phyloP scores from a whole-genome alignment of 2,329 filamentous ascomycete species.

The Paraphoma sp. region DNA sequence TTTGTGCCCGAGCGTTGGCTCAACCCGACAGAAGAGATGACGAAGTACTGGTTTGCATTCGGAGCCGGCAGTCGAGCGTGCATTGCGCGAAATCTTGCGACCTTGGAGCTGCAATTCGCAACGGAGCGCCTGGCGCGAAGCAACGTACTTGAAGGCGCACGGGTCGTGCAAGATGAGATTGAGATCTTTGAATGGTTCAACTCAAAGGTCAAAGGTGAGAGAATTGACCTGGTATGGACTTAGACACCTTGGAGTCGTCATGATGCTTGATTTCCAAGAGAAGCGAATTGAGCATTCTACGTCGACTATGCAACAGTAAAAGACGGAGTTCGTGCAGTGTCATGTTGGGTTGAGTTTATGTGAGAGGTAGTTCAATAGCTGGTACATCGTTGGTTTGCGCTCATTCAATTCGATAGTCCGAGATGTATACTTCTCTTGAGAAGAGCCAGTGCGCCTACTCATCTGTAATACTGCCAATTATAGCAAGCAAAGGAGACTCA shows the following conservation, averaged over 20 bases:
- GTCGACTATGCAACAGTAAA: too few species aligned
- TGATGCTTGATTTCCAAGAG: too few species aligned
- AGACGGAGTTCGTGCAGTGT: too few species aligned
- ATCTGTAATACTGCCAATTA: too few species aligned
- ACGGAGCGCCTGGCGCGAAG: constrained; percentile 52
- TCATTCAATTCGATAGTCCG: too few species aligned
- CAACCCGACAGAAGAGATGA: constrained; percentile 34
- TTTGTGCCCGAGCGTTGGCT: constrained; percentile 46
- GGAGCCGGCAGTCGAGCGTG: constrained; percentile 40
- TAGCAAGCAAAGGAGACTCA: too few species aligned
- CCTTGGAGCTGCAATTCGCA: constrained; percentile 32
- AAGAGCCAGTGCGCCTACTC: too few species aligned
- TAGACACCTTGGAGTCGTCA: not conserved
- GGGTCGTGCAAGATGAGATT: constrained; percentile 49
- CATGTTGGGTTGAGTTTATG: too few species aligned
- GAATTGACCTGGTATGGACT: constrained; percentile 49
- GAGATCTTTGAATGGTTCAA: constrained; percentile 66
- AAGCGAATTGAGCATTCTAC: too few species aligned
- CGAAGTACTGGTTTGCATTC: constrained; percentile 41
- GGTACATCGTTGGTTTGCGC: too few species aligned
- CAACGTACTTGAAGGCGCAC: constrained; percentile 55
- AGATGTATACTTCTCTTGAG: too few species aligned
- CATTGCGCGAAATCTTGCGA: constrained; percentile 41
- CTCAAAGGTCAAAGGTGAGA: constrained; percentile 57
- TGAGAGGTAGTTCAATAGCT: too few species aligned